phyloP scores from a whole-genome alignment of 495 filamentous ascomycete genomes.

The Lasiosphaeria miniovina region DNA sequence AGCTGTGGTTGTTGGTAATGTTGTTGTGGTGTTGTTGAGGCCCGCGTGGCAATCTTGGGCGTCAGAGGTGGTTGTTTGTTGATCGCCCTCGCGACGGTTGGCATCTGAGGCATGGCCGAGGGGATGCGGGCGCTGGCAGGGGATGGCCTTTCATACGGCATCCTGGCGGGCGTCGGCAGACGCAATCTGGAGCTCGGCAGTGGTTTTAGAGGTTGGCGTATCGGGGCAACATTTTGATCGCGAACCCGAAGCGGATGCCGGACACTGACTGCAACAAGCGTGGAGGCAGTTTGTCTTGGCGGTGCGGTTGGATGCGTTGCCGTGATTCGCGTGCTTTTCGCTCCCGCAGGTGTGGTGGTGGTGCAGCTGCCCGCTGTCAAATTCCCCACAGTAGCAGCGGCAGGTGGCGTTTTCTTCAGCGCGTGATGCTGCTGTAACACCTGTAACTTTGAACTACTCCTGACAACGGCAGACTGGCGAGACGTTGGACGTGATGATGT shows the following conservation, averaged over 20 bases:
- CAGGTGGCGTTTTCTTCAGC: too few species aligned
- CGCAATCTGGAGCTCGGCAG: slow-evolving; percentile 27
- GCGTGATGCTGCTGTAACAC: too few species aligned
- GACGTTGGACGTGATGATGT: slow-evolving; percentile 4
- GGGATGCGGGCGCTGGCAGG: slow-evolving; percentile 21
- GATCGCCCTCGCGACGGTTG: slow-evolving; percentile 38
- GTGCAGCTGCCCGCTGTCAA: slow-evolving; percentile 20
- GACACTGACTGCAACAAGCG: neutral
- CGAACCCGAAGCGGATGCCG: slow-evolving; percentile 31
- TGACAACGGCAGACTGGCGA: neutral
- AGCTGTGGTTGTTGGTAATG: slow-evolving; percentile 14
- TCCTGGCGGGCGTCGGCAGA: slow-evolving; percentile 25
- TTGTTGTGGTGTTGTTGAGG: slow-evolving; percentile 28
- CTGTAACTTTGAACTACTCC: neutral
- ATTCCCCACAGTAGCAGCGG: slow-evolving; percentile 25
- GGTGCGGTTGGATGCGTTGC: slow-evolving; percentile 16
- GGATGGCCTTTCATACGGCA: slow-evolving; percentile 30
- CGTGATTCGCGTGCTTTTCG: slow-evolving; percentile 30
- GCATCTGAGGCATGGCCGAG: slow-evolving; percentile 33
- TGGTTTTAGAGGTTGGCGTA: slow-evolving; percentile 31
- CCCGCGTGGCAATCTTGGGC: slow-evolving; percentile 42
- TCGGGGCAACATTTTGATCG: slow-evolving; percentile 43
- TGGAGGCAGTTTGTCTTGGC: neutral
- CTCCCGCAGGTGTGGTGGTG: slow-evolving; percentile 22
- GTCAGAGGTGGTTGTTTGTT: slow-evolving; percentile 44